Base-by-base conservation (phyloP, 179 eudicot genomes). In the Vitellaria paradoxa region DNA sequence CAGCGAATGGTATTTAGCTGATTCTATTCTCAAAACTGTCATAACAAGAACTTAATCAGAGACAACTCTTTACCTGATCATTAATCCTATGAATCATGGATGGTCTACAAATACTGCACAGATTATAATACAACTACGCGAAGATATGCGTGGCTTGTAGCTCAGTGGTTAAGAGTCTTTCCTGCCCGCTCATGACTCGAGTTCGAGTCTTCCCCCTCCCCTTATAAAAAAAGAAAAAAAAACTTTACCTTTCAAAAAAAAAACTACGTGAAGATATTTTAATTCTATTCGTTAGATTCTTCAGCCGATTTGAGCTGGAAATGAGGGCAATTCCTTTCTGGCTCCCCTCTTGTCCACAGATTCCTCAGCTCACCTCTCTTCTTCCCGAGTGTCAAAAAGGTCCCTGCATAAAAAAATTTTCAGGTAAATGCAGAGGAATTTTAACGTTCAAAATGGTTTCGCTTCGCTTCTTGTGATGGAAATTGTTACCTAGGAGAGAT, bases 321-420 rank as follows among this genome's bases (percentile, higher is more conserved):
- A 81, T 93, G 98, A 59, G 89, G 85, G 86, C 98, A 92, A 52
- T 83, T 79, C 77, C 89, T 85, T 70, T 88, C 88, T 2, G 97
- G 97, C 73, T 87, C 91, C 12, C 98, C 97, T 76, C 82, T 87
- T 12, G 87, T 76, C 95, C 98, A 93, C 56, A 93, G 72, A 55
- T 81, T 65, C 81, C 77, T 83, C 73, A 93, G 84, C 60, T 89
- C 91, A 6, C 95, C 93, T 83, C 97, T 82, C 86, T 84, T 92
- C 73, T 71, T 86, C 64, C 92, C 95, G 72, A 92, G 68, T 76
- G 82, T 67, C 78, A 88, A 65, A 20, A 93, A 74, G 21, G 95
- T 92, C 52, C 98, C 98, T 93, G 89, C 77, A 70, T 49, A 18
- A 24, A 70, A 70, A 62, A 45, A 61, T 47, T 49, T 37, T 50